Evolutionary conservation across 2,329 filamentous ascomycete genomes (phyloP).

Genomic region (Fusarium nelsonii): DNA sequence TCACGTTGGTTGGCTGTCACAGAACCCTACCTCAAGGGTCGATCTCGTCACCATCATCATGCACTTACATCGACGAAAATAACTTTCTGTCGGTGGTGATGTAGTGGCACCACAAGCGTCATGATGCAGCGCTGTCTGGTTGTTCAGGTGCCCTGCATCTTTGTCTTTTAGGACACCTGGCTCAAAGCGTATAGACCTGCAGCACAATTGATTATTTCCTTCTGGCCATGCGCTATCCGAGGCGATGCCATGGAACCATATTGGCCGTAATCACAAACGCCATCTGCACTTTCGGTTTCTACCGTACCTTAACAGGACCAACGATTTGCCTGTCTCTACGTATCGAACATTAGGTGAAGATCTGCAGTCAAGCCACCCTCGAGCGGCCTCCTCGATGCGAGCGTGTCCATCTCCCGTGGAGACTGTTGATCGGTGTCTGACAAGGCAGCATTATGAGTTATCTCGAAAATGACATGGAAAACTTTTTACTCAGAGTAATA

Average conservation of each 20-base stretch:
- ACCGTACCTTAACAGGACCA: conserved; percentile 24
- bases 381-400: conserved; percentile 28
- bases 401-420: conserved; percentile 33
- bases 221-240: conserved; percentile 11
- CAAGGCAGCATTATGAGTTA: not conserved
- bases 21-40: conserved; percentile 14
- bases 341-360: conserved; percentile 26
- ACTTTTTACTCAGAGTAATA: conserved; percentile 7
- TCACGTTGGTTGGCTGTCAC: conserved; percentile 13
- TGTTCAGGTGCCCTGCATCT: not conserved
- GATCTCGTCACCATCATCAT: conserved; percentile 23
- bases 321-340: conserved; percentile 10
- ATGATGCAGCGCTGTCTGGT: conserved; percentile 4
- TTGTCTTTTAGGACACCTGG: not conserved
- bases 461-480: conserved; percentile 2
- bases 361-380: conserved; percentile 31
- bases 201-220: conserved; percentile 13
- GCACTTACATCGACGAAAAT: conserved; percentile 17
- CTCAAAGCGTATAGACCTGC: conserved; percentile 8
- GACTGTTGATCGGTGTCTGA: conserved; percentile 11
- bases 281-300: conserved; percentile 41
- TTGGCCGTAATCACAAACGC: conserved; percentile 20
- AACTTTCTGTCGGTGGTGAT: not conserved
- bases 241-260: conserved; percentile 32
- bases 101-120: not conserved